A percentile compares a stretch with the other conserved stretches of the same genome.
Evolutionary conservation across 1,284 basidiomycete species (phyloP).

Genomic region (Puccinia hordei): DNA sequence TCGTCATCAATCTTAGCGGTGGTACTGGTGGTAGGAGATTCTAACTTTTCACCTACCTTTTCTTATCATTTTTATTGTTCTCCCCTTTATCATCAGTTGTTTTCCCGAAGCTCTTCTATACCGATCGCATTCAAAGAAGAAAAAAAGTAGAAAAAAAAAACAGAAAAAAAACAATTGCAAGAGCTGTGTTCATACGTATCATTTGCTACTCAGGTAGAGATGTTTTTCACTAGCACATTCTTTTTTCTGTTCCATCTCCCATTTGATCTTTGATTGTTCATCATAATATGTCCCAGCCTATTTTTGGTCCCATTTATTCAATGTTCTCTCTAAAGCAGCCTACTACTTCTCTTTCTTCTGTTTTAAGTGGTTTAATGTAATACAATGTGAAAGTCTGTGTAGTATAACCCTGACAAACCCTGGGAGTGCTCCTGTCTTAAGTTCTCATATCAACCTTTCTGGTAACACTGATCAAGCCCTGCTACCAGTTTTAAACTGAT

Average conservation of each 20-base stretch:
- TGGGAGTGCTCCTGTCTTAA: no score
- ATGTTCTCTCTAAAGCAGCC: no score
- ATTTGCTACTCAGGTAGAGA: neutral
- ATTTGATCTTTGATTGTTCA: no score
- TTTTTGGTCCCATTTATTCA: neutral
- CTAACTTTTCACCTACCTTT: neutral
- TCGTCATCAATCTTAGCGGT: conserved; percentile 35
- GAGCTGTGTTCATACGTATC: neutral
- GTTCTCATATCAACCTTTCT: no score
- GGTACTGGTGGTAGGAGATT: conserved; percentile 34
- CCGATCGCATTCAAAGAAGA: neutral
- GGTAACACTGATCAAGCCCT: no score
- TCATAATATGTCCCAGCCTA: no score
- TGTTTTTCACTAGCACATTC: neutral
- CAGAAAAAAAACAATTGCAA: neutral
- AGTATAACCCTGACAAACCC: no score
- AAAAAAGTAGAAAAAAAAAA: neutral
- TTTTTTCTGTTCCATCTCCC: neutral
- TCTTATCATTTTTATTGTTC: neutral
- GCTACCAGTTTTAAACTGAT: no score
- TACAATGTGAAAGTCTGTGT: no score
- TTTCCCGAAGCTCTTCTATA: neutral
- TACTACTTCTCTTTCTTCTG: no score
- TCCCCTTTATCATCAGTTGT: neutral
- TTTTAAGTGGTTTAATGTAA: no score